A percentile compares a stretch with the other conserved stretches of the same genome.
These are phyloP conservation scores for Agrocybe pediades DNA, from an alignment of 768 basidiomycete genomes.

Conservation along the genomic window DNA sequence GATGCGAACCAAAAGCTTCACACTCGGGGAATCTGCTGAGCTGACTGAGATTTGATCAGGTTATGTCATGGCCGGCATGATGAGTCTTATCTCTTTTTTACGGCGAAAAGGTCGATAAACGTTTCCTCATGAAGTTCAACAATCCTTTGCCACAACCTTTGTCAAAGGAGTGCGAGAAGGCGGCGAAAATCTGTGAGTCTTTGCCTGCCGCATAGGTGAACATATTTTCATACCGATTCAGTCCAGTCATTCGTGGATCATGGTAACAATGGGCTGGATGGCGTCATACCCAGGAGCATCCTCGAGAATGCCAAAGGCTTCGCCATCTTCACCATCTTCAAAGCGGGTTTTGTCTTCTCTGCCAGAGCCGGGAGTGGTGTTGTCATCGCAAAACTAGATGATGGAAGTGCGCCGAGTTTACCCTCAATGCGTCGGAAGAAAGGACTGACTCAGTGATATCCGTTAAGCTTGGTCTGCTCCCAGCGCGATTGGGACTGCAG, in stretches of 20 bases:
- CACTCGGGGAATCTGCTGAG: not conserved
- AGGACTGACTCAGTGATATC: not conserved
- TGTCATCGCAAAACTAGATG: constrained; percentile 80
- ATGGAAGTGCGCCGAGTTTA: constrained; percentile 65
- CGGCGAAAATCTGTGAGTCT: constrained; percentile 75
- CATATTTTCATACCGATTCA: constrained; percentile 28
- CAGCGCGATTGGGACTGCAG: constrained; percentile 92
- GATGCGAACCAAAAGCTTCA: too few species aligned
- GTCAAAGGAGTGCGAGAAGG: constrained; percentile 85
- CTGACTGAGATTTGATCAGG: not conserved
- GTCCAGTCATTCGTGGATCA: constrained; percentile 85
- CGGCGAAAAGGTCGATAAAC: constrained; percentile 4
- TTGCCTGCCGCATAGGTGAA: constrained; percentile 3
- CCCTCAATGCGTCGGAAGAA: constrained; percentile 1
- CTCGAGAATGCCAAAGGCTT: constrained; percentile 67
- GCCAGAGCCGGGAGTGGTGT: constrained; percentile 85
- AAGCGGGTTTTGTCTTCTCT: constrained; percentile 73
- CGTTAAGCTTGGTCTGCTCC: constrained; percentile 87
- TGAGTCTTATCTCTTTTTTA: not conserved
- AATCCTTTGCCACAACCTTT: constrained; percentile 59
- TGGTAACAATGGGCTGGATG: constrained; percentile 83
- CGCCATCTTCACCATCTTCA: constrained; percentile 89
- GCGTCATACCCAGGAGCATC: constrained; percentile 54
- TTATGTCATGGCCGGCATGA: constrained; percentile 8
- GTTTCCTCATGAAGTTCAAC: constrained; percentile 43